Percentiles rank a stretch among this genome's conserved stretches.
phyloP scores from a whole-genome alignment of 1,284 basidiomycete species.

The Omphalotus olearius region DNA sequence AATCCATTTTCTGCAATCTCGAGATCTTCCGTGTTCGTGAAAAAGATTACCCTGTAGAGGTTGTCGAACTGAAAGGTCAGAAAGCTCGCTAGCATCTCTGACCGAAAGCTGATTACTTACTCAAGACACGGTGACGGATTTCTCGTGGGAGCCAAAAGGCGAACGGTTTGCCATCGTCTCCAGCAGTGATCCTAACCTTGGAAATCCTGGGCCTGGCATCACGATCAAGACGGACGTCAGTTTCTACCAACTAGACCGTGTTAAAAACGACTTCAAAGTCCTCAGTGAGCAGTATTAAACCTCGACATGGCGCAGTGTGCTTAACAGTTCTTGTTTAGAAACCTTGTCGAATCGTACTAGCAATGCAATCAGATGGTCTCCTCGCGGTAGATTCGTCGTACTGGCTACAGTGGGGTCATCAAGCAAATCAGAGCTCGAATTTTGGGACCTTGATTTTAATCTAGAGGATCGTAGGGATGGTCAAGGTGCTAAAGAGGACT shows the following conservation, averaged over 20 bases:
- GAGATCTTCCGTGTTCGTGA: slow-evolving; percentile 98
- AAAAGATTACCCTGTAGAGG: slow-evolving; percentile 98
- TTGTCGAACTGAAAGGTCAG: slow-evolving; percentile 92
- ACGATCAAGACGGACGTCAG: slow-evolving; percentile 95
- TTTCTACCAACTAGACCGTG: slow-evolving; percentile 93
- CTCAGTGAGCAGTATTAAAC: slow-evolving; percentile 54
- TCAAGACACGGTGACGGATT: slow-evolving; percentile 90
- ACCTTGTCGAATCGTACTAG: slow-evolving; percentile 83
- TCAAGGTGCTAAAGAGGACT: slow-evolving; percentile 63
- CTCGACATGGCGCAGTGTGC: slow-evolving; percentile 11
- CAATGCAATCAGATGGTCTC: slow-evolving; percentile 98
- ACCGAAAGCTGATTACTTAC: slow-evolving; percentile 14
- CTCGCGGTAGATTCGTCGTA: slow-evolving; percentile 93
- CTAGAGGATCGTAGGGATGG: slow-evolving; percentile 72
- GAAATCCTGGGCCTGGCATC: slow-evolving; percentile 83
- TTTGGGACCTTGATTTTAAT: slow-evolving; percentile 97
- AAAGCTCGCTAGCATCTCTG: slow-evolving; percentile 5
- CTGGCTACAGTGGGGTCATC: slow-evolving; percentile 94
- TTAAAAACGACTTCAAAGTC: slow-evolving; percentile 93
- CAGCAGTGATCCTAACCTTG: slow-evolving; percentile 90
- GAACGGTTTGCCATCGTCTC: slow-evolving; percentile 96
- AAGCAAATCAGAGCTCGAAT: slow-evolving; percentile 96
- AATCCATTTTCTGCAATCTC: slow-evolving; percentile 97
- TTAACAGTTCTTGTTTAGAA: slow-evolving; percentile 37
- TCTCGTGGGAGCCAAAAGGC: slow-evolving; percentile 98